phyloP scores from a whole-genome alignment of 2,329 filamentous ascomycete species.

The Botryotinia narcissicola region DNA sequence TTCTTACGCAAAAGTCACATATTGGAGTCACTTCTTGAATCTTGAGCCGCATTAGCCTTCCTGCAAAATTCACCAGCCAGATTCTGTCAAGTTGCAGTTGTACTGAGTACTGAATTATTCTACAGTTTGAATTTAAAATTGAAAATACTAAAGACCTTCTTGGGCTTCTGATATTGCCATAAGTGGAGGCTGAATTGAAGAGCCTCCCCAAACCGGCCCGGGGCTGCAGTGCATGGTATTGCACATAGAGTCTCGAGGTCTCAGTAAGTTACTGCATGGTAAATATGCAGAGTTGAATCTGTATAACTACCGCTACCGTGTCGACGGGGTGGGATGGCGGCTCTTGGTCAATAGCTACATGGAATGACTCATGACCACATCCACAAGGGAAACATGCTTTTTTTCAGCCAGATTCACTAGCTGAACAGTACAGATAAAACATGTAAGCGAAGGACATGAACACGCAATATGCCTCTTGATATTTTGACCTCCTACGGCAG shows the following conservation, averaged over 20 bases:
- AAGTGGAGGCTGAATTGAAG: background rate
- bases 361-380: background rate
- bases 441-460: background rate
- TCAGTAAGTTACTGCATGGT: background rate
- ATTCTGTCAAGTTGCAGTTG: background rate
- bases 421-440: background rate
- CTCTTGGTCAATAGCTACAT: background rate
- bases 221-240: background rate
- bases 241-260: too few relatives aligned
- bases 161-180: background rate
- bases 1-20: background rate
- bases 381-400: background rate
- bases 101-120: background rate
- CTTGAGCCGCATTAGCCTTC: conserved; percentile 25
- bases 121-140: background rate
- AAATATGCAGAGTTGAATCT: background rate
- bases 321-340: too few relatives aligned
- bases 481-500: accelerated
- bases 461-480: background rate
- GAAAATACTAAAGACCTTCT: background rate
- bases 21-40: background rate
- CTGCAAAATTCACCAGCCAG: conserved; percentile 20
- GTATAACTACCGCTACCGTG: background rate
- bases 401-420: background rate
- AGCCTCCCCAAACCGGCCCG: background rate